phyloP scores from a whole-genome alignment of 177 flowering plant genomes.

The Vitis hybrid region DNA sequence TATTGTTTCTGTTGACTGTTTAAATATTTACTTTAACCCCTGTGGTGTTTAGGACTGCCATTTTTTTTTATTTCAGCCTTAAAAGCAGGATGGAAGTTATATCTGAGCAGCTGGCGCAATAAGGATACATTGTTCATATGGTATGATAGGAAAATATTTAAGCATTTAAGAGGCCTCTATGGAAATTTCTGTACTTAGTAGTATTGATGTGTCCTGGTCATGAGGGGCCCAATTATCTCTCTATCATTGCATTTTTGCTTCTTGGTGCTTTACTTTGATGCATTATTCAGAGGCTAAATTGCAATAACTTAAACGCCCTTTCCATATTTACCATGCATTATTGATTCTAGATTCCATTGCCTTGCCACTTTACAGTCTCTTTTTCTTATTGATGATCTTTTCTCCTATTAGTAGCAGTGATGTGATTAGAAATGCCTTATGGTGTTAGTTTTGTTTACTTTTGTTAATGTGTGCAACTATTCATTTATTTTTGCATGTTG shows the following conservation, averaged over 20 bases:
- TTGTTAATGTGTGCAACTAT: too few species aligned
- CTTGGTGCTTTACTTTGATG: background rate
- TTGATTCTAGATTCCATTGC: too few species aligned
- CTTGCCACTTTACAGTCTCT: too few species aligned
- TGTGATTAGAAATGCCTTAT: too few species aligned
- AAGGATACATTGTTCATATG: conserved; percentile 56
- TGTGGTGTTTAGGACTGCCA: conserved; percentile 46
- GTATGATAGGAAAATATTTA: conserved; percentile 77
- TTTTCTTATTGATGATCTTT: too few species aligned
- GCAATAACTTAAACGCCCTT: too few species aligned
- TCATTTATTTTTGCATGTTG: too few species aligned
- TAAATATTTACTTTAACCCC: conserved; percentile 33
- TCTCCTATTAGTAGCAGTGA: too few species aligned
- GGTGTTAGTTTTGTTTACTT: too few species aligned
- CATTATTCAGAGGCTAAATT: background rate
- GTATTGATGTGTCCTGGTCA: background rate
- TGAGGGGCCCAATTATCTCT: conserved; percentile 3
- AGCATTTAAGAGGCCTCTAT: conserved; percentile 34
- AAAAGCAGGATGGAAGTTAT: conserved; percentile 61
- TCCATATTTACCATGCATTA: too few species aligned
- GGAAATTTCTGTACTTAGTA: conserved; percentile 13
- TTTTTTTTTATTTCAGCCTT: conserved; percentile 60
- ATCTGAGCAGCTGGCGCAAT: conserved; percentile 67
- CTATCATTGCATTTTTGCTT: background rate
- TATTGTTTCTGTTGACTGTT: conserved; percentile 19